Evolutionary conservation across 1,284 basidiomycete genomes (phyloP).

Genomic region (Leccinum solheimii): DNA sequence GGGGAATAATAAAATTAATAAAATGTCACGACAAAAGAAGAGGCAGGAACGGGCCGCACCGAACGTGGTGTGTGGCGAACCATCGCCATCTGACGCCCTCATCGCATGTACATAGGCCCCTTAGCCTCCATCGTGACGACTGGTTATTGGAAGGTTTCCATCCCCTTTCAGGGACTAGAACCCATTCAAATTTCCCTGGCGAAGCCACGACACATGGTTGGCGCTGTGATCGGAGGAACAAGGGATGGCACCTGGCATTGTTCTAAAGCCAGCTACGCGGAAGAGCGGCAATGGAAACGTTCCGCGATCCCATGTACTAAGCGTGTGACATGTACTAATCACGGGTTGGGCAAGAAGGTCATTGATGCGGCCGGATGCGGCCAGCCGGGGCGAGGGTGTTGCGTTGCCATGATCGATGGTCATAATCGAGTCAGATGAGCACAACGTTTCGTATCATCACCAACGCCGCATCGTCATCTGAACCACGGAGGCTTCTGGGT

Average conservation of each 20-base stretch:
- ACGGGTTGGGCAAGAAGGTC: constrained; percentile 1
- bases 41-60: constrained; percentile 1
- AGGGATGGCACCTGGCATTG: not conserved
- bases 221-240: constrained; percentile 22
- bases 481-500: constrained; percentile 10
- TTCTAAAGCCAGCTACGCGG: constrained; percentile 16
- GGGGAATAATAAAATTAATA: not conserved
- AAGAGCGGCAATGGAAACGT: constrained; percentile 27
- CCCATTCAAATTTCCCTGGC: constrained; percentile 22
- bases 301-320: constrained; percentile 21
- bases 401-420: constrained; percentile 20
- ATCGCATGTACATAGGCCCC: constrained; percentile 11
- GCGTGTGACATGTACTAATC: not conserved
- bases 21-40: not conserved
- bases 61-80: constrained; percentile 13
- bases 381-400: constrained; percentile 3
- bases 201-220: constrained; percentile 18
- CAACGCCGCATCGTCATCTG: not conserved
- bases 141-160: constrained; percentile 2
- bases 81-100: constrained; percentile 5
- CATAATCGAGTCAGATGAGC: constrained; percentile 25
- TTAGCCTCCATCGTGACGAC: not conserved
- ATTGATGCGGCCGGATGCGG: constrained; percentile 17
- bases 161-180: constrained; percentile 18
- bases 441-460: constrained; percentile 4